Evolutionary conservation across 2,329 filamentous ascomycete genomes (phyloP).

Genomic region (Ophiostoma tasmaniense): DNA sequence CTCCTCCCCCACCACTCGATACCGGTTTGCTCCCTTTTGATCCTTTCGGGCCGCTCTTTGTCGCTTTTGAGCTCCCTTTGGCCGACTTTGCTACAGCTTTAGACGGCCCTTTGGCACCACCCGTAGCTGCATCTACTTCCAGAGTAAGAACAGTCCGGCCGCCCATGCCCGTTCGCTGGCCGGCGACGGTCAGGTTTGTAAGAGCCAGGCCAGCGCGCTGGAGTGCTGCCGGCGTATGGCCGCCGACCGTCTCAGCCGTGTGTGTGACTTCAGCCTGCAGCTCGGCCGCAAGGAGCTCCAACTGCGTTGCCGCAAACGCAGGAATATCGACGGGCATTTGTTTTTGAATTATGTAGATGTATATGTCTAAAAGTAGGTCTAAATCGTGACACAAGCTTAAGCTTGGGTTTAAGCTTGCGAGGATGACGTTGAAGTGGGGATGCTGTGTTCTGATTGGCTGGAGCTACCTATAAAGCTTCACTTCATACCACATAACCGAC

Average conservation of each 20-base stretch:
- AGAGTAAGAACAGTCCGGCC: slow-evolving; percentile 88
- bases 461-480: not conserved
- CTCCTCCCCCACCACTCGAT: slow-evolving; percentile 12
- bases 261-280: slow-evolving; percentile 64
- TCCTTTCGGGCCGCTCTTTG: not conserved
- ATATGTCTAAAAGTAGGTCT: not conserved
- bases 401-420: not conserved
- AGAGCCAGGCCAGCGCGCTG: slow-evolving; percentile 72
- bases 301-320: slow-evolving; percentile 62
- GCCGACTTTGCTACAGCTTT: not conserved
- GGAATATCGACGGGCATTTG: slow-evolving; percentile 40
- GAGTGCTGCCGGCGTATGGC: slow-evolving; percentile 59
- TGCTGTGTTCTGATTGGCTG: not conserved
- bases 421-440: slow-evolving; percentile 3
- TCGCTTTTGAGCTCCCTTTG: not conserved
- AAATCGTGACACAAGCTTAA: not conserved
- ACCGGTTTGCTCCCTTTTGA: slow-evolving; percentile 15
- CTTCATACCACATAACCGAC: not conserved
- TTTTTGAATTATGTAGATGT: not conserved
- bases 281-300: slow-evolving; percentile 61
- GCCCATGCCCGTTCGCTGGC: slow-evolving; percentile 79
- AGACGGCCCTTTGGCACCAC: not conserved
- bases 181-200: slow-evolving; percentile 63
- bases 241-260: slow-evolving; percentile 57
- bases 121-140: slow-evolving; percentile 49